Base-by-base conservation (phyloP, 1,284 basidiomycete genomes). In the Dichomitus squalens region DNA sequence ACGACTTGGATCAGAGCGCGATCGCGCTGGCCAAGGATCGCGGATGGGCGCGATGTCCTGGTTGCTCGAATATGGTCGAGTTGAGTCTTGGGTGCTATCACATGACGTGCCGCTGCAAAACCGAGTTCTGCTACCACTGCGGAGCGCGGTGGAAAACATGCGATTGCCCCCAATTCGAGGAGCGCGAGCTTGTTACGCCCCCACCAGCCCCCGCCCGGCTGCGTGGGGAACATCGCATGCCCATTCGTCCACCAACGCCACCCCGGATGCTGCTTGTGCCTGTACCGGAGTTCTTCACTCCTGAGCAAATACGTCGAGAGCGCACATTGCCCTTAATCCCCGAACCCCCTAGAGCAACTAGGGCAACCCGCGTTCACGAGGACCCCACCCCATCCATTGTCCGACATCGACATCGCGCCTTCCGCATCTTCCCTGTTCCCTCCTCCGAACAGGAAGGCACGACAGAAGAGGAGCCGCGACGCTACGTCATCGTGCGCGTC, bases 111-210 rank as follows among this genome's bases (percentile, higher is more conserved):
- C 47, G 64, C 8, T 74, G 73, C 66, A 65, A 65, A 27, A 63
- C 66, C 25, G 60, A 74, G 52, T 73, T 77, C 64, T 73, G 73
- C 59, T 73, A 85, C 59, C 55, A 79, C 4, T 86, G 83, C 62
- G 78, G 78, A 1, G 75, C 64, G 27, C 72, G 59, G 2, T 85
- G 83, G 82, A 82, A 83, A 68, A 72, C 67, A 0, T 85, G 83
- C 59, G 8, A 4, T 1, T 86, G 84, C 59, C 74, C 74, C 0
- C 80, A 82, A 40, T 84, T 82, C 80, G 81, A 84, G n/a, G 82
- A 84, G 61, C 47, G 52, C 9, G 14, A 29, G 16, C 49, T 20
- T 18, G 34, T 16, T 0, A 67, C 76, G n/a, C 69, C 23, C 25
- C 7, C 23, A 21, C 56, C 43, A 33, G 9, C 18, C n/a, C 33